These are phyloP conservation scores for Leucoagaricus sp. DNA, from an alignment of 1,284 basidiomycete genomes.

Conservation along the genomic window DNA sequence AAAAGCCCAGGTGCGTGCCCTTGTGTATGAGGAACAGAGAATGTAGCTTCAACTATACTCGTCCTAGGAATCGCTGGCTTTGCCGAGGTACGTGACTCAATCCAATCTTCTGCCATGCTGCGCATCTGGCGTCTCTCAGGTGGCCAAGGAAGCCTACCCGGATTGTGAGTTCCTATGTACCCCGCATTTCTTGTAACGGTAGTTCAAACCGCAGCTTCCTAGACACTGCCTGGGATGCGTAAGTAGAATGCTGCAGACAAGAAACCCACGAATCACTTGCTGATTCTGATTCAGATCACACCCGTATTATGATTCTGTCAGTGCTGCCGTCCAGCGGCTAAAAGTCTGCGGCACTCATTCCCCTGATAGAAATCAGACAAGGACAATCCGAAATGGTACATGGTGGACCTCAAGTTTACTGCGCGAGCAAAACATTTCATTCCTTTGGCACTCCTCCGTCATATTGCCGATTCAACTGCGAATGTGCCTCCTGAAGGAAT, in stretches of 20 bases:
- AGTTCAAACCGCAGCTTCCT: slow-evolving; percentile 8
- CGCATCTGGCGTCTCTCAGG: slow-evolving; percentile 38
- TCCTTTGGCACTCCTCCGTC: slow-evolving; percentile 75
- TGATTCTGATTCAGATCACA: slow-evolving; percentile 42
- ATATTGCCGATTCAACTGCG: slow-evolving; percentile 49
- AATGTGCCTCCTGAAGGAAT: slow-evolving; percentile 52
- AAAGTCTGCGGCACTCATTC: slow-evolving; percentile 1
- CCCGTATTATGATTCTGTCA: slow-evolving; percentile 86
- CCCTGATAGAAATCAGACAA: slow-evolving; percentile 68
- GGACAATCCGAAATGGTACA: slow-evolving; percentile 87
- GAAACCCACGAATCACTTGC: slow-evolving; percentile 1
- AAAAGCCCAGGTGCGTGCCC: slow-evolving; percentile 72
- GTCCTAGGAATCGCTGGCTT: slow-evolving; percentile 78
- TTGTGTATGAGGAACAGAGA: background rate
- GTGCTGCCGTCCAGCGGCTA: slow-evolving; percentile 20
- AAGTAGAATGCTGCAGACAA: slow-evolving; percentile 32
- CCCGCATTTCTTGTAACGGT: slow-evolving; percentile 16
- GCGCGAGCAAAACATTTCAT: slow-evolving; percentile 74
- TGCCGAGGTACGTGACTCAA: slow-evolving; percentile 58
- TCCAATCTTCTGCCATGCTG: slow-evolving; percentile 4
- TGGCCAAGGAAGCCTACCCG: slow-evolving; percentile 84
- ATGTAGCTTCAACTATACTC: slow-evolving; percentile 5
- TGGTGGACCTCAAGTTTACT: slow-evolving; percentile 84
- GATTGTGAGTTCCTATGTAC: slow-evolving; percentile 62
- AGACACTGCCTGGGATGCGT: slow-evolving; percentile 93